phyloP scores from a whole-genome alignment of 306 rosid species.

The Cucumis sativus region Cucumber_9930_V3 NC_026657.2:16069001-16069500 shows the following conservation, averaged over 20 bases:
- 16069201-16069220: conserved; percentile 81
- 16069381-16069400: neutral
- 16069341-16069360: neutral
- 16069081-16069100: neutral
- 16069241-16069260: conserved; percentile 19
- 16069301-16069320: neutral
- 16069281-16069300: neutral
- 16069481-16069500: neutral
- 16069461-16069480: neutral
- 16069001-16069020: too few relatives aligned
- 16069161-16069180: conserved; percentile 48
- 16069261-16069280: neutral
- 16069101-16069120: neutral
- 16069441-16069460: neutral
- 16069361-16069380: neutral
- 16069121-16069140: neutral
- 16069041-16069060: neutral
- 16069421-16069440: neutral
- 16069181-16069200: conserved; percentile 71
- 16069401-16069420: neutral
- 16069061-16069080: neutral
- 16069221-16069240: conserved; percentile 82
- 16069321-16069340: neutral
- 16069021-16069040: neutral
- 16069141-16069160: conserved; percentile 8